Evolutionary conservation across 768 basidiomycete genomes (phyloP), one percentile per base, ranked within the genome.

Genomic region (Leccinum barrowsii): DNA sequence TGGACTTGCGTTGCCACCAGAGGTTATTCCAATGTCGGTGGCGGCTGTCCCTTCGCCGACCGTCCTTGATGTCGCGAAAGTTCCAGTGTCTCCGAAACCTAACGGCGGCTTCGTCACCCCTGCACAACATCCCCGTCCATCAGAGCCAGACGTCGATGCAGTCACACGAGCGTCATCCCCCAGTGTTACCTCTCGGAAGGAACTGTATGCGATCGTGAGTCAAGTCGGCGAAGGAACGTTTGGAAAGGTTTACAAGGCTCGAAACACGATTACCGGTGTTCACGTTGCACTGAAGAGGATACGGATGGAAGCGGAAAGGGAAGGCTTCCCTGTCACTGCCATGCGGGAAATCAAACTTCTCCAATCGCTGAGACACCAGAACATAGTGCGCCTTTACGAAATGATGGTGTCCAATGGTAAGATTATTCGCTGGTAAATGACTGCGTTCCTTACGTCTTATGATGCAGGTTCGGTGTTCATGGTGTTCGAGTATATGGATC

Each of bases 401-500:
- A 99, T 99, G 94, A 95, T 99, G 90, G 95, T 98, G 7, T 93
- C 94, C 1, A 91, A 92, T 65, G 94, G 97, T 94, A 65, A 63
- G 83, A 64, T 12, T 17, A 7, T 56, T 47, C 11, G 8, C 19
- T 28, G 2, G 42, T 10, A 47, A 37, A 26, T 54, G 11, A 10
- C 0, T 12, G 10, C 22, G 13, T 35, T 12, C n/a, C 56, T 72
- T 35, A 70, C 32, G 8, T 11, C 59, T 56, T 51, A 19, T 44
- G n/a, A 19, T 17, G 5, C 66, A 98, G 96, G 94, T 58, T 87
- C 90, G 50, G 95, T 97, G 44, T 96, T 93, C 75, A 99, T 99
- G 97, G 96, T 99, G 40, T 94, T 98, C 67, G 95, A 98, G 73
- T 99, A 99, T 73, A 92, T 97, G 92, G 94, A 99, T 67, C 96